phyloP scores from a whole-genome alignment of 148 eudicot species.

The Dysphania ambrosioides region DNA sequence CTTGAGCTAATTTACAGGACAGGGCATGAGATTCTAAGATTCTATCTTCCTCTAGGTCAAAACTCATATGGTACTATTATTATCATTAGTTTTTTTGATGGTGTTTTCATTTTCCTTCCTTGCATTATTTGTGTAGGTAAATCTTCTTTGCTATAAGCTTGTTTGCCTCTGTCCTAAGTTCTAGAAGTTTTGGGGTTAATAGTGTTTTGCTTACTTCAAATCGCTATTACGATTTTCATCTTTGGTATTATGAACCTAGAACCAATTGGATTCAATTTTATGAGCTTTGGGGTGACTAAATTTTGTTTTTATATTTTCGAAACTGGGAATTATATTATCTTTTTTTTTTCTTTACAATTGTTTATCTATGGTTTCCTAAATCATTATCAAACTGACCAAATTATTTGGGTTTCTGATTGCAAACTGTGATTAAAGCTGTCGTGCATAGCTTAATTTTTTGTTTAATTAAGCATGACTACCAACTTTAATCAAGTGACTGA shows the following conservation, averaged over 20 bases:
- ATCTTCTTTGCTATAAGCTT: conserved; percentile 18
- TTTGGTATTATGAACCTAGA: conserved; percentile 25
- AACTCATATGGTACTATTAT: conserved; percentile 33
- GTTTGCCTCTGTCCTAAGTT: conserved; percentile 17
- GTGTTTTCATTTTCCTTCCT: conserved; percentile 8
- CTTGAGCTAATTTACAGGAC: conserved; percentile 16
- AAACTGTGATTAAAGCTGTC: not conserved
- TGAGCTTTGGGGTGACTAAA: conserved; percentile 21
- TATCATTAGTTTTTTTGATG: conserved; percentile 7
- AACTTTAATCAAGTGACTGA: not conserved
- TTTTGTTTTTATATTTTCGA: conserved; percentile 20
- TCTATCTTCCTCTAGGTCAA: conserved; percentile 25
- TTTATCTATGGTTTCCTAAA: not conserved
- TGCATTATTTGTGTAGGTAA: conserved; percentile 33
- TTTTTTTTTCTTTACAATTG: not conserved
- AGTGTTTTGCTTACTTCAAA: conserved; percentile 23
- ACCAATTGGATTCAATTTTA: conserved; percentile 27
- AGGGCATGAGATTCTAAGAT: conserved; percentile 27
- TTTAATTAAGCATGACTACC: not conserved
- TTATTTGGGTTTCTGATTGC: not conserved
- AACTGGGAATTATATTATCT: not conserved
- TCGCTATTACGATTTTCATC: conserved; percentile 14
- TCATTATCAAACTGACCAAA: not conserved
- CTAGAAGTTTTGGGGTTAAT: conserved; percentile 24
- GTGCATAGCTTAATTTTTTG: not conserved